phyloP scores from a whole-genome alignment of 441 rosid genomes.

The Gossypium schwendimanii region DNA sequence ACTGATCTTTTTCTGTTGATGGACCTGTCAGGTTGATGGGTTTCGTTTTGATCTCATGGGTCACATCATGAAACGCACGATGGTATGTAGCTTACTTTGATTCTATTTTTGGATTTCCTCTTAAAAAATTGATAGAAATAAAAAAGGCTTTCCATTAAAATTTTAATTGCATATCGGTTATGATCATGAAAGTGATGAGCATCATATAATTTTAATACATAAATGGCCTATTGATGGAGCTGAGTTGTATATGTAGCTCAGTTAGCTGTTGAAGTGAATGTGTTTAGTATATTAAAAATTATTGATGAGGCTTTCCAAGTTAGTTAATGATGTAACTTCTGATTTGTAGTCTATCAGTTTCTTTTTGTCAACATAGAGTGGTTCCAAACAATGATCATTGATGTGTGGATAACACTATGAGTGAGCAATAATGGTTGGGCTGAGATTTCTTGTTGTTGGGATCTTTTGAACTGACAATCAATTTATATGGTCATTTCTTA shows the following conservation, averaged over 20 bases:
- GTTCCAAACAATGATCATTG: constrained; percentile 30
- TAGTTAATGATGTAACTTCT: background rate
- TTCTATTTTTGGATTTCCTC: background rate
- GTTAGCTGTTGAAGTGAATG: background rate
- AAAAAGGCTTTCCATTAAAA: background rate
- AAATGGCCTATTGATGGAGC: background rate
- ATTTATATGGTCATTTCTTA: constrained; percentile 62
- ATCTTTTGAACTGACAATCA: constrained; percentile 64
- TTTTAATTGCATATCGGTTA: background rate
- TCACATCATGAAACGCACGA: constrained; percentile 81
- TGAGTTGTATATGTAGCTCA: background rate
- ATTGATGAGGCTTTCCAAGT: background rate
- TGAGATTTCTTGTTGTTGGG: constrained; percentile 53
- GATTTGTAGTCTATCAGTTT: background rate
- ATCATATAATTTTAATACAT: background rate
- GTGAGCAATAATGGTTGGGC: constrained; percentile 90
- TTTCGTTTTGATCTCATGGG: constrained; percentile 98
- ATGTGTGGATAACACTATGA: constrained; percentile 76
- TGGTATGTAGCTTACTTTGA: constrained; percentile 45
- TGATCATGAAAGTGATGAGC: background rate
- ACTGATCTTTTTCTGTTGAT: constrained; percentile 15
- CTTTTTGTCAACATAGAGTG: background rate
- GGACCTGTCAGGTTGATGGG: constrained; percentile 76
- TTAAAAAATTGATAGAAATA: background rate
- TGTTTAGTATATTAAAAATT: background rate